Evolutionary conservation across 176 grass and related monocot genomes (phyloP), one percentile per base, ranked within the genome.

Genomic region (Canna indica): DNA sequence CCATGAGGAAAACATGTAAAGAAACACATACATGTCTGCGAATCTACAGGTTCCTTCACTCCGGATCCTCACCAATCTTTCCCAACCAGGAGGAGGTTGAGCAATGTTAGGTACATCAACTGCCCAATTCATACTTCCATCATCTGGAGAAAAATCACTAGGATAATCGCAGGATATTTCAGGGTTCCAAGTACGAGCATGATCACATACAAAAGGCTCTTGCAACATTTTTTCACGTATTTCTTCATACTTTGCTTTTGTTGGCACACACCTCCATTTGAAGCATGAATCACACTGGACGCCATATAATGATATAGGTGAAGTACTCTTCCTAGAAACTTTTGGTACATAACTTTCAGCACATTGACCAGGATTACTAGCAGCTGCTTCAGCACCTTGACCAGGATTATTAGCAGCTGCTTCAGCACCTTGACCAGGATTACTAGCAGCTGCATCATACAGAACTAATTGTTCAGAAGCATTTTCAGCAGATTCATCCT

Each of bases 191-290:
- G 80, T 81, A 68, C 71, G 45, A 25, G 80, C 81, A 64, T 69
- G 67, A 17, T 85, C 56, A 14, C 87, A 95, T 0, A 69, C 33
- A 79, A 96, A 96, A 29, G 87, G 91, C 31, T 73, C 45, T 35
- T 69, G 7, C 42, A 41, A 47, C 58, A 76, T 72, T 12, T 46
- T 72, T 33, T 83, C 87, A 53, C 87, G 79, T 64, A 90, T 81
- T 80, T 84, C 79, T 75, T 95, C 91, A 11, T 90, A 95, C 69
- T 85, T 90, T 48, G 85, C 70, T 73, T 90, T 85, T 53, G 74
- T 75, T 20, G 87, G 74, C 71, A 90, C 59, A 38, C 90, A 33
- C 46, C 91, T 76, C 84, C 81, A 95, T 75, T 95, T 90, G 42
- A 58, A 38, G 61, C 91, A 95, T 38, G 77, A 63, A 32, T 86